These are phyloP conservation scores for Sphagnum tenellum DNA, from an alignment of 225 moss, liverwort and hornwort species.

Conservation along the genomic window DNA sequence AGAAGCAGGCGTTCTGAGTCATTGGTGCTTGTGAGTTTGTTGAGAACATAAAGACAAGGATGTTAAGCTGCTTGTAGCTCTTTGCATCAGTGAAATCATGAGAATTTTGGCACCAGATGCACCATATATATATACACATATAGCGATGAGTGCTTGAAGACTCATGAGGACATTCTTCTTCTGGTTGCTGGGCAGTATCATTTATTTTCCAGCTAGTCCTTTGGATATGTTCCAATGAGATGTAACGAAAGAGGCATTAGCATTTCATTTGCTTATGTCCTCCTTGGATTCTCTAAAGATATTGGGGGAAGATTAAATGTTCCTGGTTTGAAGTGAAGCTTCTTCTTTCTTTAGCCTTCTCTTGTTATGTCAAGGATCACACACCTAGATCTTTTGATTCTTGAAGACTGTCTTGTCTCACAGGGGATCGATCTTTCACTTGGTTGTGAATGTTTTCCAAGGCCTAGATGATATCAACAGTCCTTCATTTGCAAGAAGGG, in stretches of 20 bases:
- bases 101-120: slow-evolving; percentile 98
- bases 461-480: slow-evolving; percentile 85
- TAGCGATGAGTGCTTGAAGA: slow-evolving; percentile 79
- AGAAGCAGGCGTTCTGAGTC: slow-evolving; percentile 52
- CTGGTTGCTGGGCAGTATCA: no score
- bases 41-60: slow-evolving; percentile 97
- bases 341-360: no score
- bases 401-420: slow-evolving; percentile 4
- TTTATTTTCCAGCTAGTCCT: no score
- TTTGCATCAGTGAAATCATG: slow-evolving; percentile 97
- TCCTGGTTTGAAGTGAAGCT: no score
- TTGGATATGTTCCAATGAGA: no score
- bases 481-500: slow-evolving; percentile 81
- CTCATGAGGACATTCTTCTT: slow-evolving; percentile 5
- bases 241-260: no score
- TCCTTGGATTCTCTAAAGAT: no score
- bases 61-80: slow-evolving; percentile 77
- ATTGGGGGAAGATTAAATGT: no score
- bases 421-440: slow-evolving; percentile 95
- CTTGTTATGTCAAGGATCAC: not conserved
- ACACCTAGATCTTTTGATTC: no score
- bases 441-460: slow-evolving; percentile 84
- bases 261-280: no score
- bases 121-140: no score
- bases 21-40: slow-evolving; percentile 48